Evolutionary conservation across 495 filamentous ascomycete genomes (phyloP), one percentile per base, ranked within the genome.

Genomic region (Collariella sp.): DNA sequence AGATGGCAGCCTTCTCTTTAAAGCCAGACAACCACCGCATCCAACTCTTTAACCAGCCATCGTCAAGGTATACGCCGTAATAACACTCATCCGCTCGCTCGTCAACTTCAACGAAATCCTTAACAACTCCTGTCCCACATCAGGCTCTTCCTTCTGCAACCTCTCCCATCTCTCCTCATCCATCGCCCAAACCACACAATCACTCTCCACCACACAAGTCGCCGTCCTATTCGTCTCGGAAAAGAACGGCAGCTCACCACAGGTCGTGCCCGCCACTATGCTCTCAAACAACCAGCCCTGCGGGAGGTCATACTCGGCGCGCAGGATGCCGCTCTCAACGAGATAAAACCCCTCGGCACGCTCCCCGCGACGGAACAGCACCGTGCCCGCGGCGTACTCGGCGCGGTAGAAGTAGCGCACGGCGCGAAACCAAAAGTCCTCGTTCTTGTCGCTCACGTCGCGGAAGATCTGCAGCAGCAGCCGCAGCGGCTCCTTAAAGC

Each of bases 241-340:
- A 70, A 98, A 98, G 73, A 98, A 98, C 0, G 93, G 93, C 49
- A 97, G 70, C 70, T 98, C 93, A 23, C 93, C 93, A 63, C 91
- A 96, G 10, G 93, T 96, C 22, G 91, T 90, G 20, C 93, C 93
- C 7, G 89, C 89, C 2, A 96, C 87, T 39, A 98, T 95, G 56
- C 88, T 85, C 65, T 98, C 93, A 44, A 83, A 90, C 61, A 89
- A 87, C 58, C 79, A 78, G 5, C 94, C 93, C 66, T 96, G 93
- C 1, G 91, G 88, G 16, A 91, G 76, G 31, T 91, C 79, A 64
- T 97, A 98, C 59, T 93, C 89, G 1, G 84, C 88, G 34, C 89
- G 80, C 26, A 98, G 77, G 64, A 96, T 89, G 29, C 93, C 93
- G 3, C 79, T 76, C 69, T 97, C 89, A 3, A 98, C 68, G n/a